Evolutionary conservation across 139 green algal genomes (phyloP).

Genomic region (Picochlorum sp.): DNA sequence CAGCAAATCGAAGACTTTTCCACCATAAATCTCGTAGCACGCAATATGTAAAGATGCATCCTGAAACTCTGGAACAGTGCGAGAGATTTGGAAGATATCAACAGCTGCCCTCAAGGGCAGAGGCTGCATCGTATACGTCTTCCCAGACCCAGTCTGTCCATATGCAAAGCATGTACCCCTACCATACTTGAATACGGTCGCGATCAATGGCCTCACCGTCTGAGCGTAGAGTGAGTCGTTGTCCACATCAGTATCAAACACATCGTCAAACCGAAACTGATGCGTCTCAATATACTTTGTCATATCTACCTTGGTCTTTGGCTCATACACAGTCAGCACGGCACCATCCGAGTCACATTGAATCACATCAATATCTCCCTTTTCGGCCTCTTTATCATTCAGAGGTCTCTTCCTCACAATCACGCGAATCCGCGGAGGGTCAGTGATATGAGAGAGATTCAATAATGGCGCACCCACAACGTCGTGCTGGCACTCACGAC

Average conservation of each 20-base stretch:
- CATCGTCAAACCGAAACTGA: slow-evolving; percentile 90
- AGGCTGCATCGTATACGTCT: slow-evolving; percentile 95
- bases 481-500: neutral
- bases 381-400: slow-evolving; percentile 71
- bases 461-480: neutral
- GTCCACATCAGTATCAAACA: slow-evolving; percentile 74
- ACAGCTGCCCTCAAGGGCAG: slow-evolving; percentile 78
- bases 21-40: slow-evolving; percentile 98
- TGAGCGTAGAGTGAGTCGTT: slow-evolving; percentile 88
- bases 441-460: slow-evolving; percentile 7
- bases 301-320: slow-evolving; percentile 85
- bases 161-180: slow-evolving; percentile 97
- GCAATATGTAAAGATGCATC: slow-evolving; percentile 26
- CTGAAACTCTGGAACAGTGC: slow-evolving; percentile 29
- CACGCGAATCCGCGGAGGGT: slow-evolving; percentile 69
- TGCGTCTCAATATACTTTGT: slow-evolving; percentile 79
- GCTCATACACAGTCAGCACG: slow-evolving; percentile 74
- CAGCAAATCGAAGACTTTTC: slow-evolving; percentile 95
- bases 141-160: slow-evolving; percentile 87
- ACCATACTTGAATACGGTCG: slow-evolving; percentile 73
- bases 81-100: slow-evolving; percentile 79
- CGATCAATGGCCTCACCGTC: slow-evolving; percentile 86
- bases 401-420: slow-evolving; percentile 92
- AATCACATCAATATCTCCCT: slow-evolving; percentile 83
- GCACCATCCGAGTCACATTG: slow-evolving; percentile 46